Conservation (phyloP, 2,329 filamentous ascomycete species). For the Sarocladium kiliense region DNA sequence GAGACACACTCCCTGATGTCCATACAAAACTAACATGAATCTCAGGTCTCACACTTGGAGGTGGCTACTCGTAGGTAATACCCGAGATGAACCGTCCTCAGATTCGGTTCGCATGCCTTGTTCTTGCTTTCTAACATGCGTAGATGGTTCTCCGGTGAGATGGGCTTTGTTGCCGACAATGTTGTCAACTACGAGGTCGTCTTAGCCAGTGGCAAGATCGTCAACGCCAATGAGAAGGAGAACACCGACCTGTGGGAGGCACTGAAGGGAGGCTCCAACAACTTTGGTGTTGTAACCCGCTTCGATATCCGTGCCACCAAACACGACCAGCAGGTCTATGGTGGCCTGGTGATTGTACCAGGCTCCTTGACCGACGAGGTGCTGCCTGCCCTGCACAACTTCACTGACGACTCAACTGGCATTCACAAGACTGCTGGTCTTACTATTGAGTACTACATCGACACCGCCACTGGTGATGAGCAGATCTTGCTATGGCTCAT, state of each 20-base stretch:
- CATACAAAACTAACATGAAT: not conserved
- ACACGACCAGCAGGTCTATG: conserved; percentile 15
- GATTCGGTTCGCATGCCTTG: no score
- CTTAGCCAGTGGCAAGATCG: conserved; percentile 31
- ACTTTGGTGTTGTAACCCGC: conserved; percentile 33
- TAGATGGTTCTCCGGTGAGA: conserved; percentile 19
- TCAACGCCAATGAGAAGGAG: conserved; percentile 29
- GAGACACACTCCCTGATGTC: not conserved
- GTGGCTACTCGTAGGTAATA: conserved; percentile 13
- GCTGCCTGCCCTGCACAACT: conserved; percentile 4
- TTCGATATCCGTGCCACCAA: conserved; percentile 6
- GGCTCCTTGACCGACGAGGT: conserved; percentile 11
- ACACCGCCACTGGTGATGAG: conserved; percentile 12
- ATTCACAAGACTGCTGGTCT: conserved; percentile 15
- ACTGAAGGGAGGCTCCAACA: conserved; percentile 38
- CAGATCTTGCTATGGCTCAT: conserved; percentile 15
- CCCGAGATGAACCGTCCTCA: no score
- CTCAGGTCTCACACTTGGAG: conserved; percentile 18
- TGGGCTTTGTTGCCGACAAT: conserved; percentile 38
- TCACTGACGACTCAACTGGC: conserved; percentile 10
- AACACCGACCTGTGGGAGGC: conserved; percentile 38
- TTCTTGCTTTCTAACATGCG: not conserved
- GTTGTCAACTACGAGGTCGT: conserved; percentile 36
- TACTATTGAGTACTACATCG: conserved; percentile 17
- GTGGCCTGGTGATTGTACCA: conserved; percentile 34